These are phyloP conservation scores for Sanghuangporus baumii DNA, from an alignment of 1,284 basidiomycete genomes.

Conservation along the genomic window DNA sequence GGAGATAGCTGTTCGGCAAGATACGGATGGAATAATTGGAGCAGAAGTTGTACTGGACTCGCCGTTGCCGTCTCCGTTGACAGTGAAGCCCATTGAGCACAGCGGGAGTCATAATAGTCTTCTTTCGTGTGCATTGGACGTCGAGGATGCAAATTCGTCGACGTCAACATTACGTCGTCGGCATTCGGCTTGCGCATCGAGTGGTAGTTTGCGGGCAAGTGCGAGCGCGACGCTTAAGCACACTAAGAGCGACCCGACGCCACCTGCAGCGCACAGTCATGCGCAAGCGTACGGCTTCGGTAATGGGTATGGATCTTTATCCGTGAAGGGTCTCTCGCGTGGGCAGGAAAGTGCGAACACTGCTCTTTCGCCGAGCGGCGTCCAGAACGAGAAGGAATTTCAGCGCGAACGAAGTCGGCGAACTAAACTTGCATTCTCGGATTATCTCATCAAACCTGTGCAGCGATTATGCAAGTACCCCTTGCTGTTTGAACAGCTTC, in stretches of 20 bases:
- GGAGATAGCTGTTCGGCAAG: background rate
- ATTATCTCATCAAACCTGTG: slow-evolving; percentile 87
- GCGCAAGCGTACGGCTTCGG: background rate
- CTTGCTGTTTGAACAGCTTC: slow-evolving; percentile 75
- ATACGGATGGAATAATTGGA: background rate
- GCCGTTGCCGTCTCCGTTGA: background rate
- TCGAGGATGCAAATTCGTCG: slow-evolving; percentile 13
- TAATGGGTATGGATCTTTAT: slow-evolving; percentile 24
- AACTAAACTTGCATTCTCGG: slow-evolving; percentile 52
- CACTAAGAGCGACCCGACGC: slow-evolving; percentile 15
- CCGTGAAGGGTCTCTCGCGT: slow-evolving; percentile 21
- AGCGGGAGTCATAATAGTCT: slow-evolving; percentile 11
- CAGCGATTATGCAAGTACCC: slow-evolving; percentile 92
- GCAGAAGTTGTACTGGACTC: background rate
- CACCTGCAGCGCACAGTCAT: slow-evolving; percentile 26
- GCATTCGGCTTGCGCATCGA: slow-evolving; percentile 11
- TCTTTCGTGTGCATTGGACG: slow-evolving; percentile 23
- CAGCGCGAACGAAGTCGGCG: slow-evolving; percentile 3
- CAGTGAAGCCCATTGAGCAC: background rate
- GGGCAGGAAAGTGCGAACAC: background rate
- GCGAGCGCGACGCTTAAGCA: slow-evolving; percentile 11
- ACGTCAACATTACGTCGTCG: slow-evolving; percentile 17
- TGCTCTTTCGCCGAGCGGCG: background rate
- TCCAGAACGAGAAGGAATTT: background rate
- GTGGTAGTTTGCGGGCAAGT: slow-evolving; percentile 12